Base-by-base conservation (phyloP, 306 rosid species). In the Comarum palustre region DNA sequence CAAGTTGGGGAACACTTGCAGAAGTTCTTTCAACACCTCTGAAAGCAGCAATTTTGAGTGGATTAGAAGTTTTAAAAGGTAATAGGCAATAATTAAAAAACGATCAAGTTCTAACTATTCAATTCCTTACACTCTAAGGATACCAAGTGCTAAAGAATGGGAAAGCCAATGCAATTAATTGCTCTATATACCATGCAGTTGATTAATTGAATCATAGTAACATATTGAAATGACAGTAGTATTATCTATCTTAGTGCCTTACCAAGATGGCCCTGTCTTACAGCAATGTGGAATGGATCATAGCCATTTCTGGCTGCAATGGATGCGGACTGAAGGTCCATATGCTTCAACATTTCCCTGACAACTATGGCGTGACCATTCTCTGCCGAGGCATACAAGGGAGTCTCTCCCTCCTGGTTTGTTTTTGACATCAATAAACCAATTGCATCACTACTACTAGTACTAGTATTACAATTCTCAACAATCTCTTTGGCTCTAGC, bases 201-300 rank as follows among this genome's bases (percentile, higher is more conserved):
- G 31, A 29, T 29, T 29, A 29, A 36, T 6, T 32, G 17, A 54
- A 41, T 38, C 51, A 39, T 31, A 22, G 8, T n/a, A 32, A 38
- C 27, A 8, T 4, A 16, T 31, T 16, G 39, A 16, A 25, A 19
- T 24, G 5, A 12, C 2, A 12, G 43, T 15, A 63, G 16, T 36
- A 4, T 12, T 19, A n/a, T 36, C 2, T 24, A 41, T 72, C 85
- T 25, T 29, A 16, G 66, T 13, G 66, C 22, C 66, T 88, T 87
- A 90, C 98, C 97, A 61, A 91, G 91, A 84, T 89, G 97, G 66
- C 98, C 98, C 64, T 91, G 94, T 86, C 93, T 89, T 24, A 90
- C 90, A 22, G 94, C 96, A 51, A 91, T 78, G 80, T 93, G 98
- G 81, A 93, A 91, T 2, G 98, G 83, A 81, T 93, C 98, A 34